Base-by-base conservation (phyloP, 345 rosid species). In the Orychophragmus violaceus region DNA sequence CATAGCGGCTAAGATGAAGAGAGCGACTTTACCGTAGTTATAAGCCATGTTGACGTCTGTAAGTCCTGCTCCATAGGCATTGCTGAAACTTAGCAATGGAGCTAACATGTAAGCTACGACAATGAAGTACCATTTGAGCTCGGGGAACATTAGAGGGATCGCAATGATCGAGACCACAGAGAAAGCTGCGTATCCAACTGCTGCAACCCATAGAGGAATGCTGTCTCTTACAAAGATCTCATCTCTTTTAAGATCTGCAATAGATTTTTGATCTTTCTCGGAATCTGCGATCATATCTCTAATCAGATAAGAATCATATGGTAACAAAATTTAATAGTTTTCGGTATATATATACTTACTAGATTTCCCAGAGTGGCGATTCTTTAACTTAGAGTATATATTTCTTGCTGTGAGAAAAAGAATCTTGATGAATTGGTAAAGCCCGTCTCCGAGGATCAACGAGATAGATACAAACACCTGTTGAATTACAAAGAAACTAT, bases 391-490 rank as follows among this genome's bases (percentile, higher is more conserved):
- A 64, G 68, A 36, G 18, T 41, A 72, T 54, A 94, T 79, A 78
- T 54, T 87, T 59, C 56, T 48, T 21, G 84, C 88, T 41, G 86
- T 87, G 62, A 78, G 75, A 54, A 55, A 70, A 12, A 93, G 77
- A 64, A 86, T 88, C 82, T 90, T 93, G 65, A 88, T 70, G 81
- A 93, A 93, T 52, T 90, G 86, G 89, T 90, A 90, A 59, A 93
- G 85, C 4, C 98, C 98, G 36, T 93, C 98, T 19, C 97, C 97
- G 0, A 93, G 86, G 61, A 93, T 88, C 59, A 88, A 72, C 33
- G 98, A 78, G 59, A 93, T 90, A 28, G 96, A 82, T 76, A 93
- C 70, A 48, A 93, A 93, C 54, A 90, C 96, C 95, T 91, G 82
- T 70, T 6, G 14, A 35, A 2, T 24, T 17, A 46, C 2, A n/a